Base-by-base conservation (phyloP, 2,329 filamentous ascomycete genomes). In the Aurifilum marmelostoma region DNA sequence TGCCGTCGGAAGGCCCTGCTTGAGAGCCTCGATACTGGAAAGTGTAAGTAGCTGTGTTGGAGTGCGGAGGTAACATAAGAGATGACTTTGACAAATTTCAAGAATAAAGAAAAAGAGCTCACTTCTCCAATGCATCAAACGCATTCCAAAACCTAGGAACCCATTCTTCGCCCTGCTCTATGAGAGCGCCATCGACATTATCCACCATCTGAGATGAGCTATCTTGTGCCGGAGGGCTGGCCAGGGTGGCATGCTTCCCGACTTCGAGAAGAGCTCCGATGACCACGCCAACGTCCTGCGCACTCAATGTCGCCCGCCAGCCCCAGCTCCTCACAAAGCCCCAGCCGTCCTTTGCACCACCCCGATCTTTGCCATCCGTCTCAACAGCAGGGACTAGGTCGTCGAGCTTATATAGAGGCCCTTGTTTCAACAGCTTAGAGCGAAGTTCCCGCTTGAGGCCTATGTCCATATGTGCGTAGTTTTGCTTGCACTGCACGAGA, bases 401-500 rank as follows among this genome's bases (percentile, higher is more conserved):
- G 73, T 98, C 94, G 1, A 99, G 86, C 37, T 97, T 96, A 79
- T 98, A 99, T 71, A 97, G 85, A 1, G 93, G 93, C 0, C 94
- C 94, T 77, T 97, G 98, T 75, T 95, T 95, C 27, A 97, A 85
- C 1, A 99, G 85, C 70, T 97, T 93, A 62, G 92, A 88, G 56
- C 95, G 89, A 39, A 98, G 82, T 39, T 93, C 92, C 6, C 93
- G 90, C 80, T 98, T 99, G 43, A 99, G 83, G 79, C 97, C 91
- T 89, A 97, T 97, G 80, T 98, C 95, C 94, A 99, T 98, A 79
- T 99, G 96, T 0, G 94, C 93, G 77, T 98, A 99, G 77, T 90
- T 95, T 79, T 98, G 96, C 75, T 93, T 94, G 81, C 94, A 97
- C 80, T 99, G 95, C 6, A 91, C 91, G 50, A 98, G 83, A 76